phyloP scores from a whole-genome alignment of 2,329 filamentous ascomycete genomes.

The Cladophialophora carrionii region DNA sequence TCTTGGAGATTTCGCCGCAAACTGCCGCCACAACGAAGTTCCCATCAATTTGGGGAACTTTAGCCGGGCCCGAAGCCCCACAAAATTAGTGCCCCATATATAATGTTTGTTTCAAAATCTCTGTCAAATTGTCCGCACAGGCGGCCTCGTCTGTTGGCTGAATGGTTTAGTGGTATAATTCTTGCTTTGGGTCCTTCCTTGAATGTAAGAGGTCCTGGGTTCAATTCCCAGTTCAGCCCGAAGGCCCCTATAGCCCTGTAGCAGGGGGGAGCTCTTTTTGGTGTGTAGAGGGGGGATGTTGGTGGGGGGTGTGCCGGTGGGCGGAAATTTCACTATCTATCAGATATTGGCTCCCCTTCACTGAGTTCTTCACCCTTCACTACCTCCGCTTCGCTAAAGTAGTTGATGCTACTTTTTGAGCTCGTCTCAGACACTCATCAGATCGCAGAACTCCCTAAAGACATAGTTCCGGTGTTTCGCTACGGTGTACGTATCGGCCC shows the following conservation, averaged over 20 bases:
- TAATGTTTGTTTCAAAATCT: too few relatives aligned
- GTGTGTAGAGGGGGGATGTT: not conserved
- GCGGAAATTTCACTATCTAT: too few relatives aligned
- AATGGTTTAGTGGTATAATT: constrained; percentile 40
- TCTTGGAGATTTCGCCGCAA: constrained; percentile 33
- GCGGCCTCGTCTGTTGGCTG: constrained; percentile 15
- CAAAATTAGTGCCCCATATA: too few relatives aligned
- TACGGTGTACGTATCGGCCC: too few relatives aligned
- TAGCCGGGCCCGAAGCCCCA: constrained; percentile 11
- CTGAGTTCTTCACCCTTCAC: too few relatives aligned
- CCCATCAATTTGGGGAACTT: constrained; percentile 14
- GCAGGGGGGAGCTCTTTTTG: not conserved
- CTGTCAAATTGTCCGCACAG: not conserved
- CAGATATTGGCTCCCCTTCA: too few relatives aligned
- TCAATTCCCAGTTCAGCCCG: constrained; percentile 40
- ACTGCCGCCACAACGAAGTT: constrained; percentile 21
- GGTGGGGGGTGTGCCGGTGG: too few relatives aligned
- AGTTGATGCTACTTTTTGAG: too few relatives aligned
- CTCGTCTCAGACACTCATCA: too few relatives aligned
- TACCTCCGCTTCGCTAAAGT: too few relatives aligned
- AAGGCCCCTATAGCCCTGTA: not conserved
- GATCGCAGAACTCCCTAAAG: too few relatives aligned
- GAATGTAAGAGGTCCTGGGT: constrained; percentile 40
- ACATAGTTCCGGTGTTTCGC: too few relatives aligned
- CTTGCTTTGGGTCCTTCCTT: constrained; percentile 37